Conservation (phyloP, 768 basidiomycete species). For the Hemileccinum rubropunctum region DNA sequence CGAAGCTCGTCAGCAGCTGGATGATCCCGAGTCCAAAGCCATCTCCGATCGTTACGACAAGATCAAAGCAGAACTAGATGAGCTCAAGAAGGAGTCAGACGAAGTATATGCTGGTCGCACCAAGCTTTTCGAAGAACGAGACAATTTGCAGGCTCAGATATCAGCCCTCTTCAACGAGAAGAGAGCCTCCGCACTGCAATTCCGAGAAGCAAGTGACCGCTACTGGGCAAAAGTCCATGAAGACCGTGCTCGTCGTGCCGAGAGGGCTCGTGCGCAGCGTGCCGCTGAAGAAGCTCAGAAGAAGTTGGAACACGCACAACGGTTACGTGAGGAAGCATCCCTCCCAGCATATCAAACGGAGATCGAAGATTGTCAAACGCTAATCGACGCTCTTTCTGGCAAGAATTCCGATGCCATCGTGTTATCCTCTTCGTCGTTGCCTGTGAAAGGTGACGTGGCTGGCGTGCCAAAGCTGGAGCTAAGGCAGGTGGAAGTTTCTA, state of each 20-base stretch:
- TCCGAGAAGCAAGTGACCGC: constrained; percentile 80
- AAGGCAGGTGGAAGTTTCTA: constrained; percentile 72
- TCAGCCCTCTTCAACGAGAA: constrained; percentile 72
- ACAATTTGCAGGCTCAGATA: constrained; percentile 63
- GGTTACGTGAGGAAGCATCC: constrained; percentile 86
- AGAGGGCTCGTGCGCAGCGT: constrained; percentile 70
- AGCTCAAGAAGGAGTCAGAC: constrained; percentile 82
- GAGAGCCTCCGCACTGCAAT: constrained; percentile 66
- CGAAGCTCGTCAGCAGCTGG: constrained; percentile 76
- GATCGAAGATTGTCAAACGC: constrained; percentile 94
- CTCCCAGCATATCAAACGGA: constrained; percentile 87
- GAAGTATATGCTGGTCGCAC: constrained; percentile 76
- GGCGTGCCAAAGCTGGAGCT: constrained; percentile 81
- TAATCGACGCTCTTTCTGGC: constrained; percentile 81
- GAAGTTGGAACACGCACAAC: constrained; percentile 74
- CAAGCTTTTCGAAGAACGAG: constrained; percentile 87
- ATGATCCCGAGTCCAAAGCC: constrained; percentile 88
- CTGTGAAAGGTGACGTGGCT: constrained; percentile 44
- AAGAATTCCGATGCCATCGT: constrained; percentile 49
- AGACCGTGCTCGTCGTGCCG: constrained; percentile 81
- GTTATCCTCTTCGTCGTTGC: constrained; percentile 40
- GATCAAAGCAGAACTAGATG: constrained; percentile 83
- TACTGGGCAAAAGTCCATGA: constrained; percentile 85
- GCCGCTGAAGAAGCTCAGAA: constrained; percentile 76
- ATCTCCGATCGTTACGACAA: constrained; percentile 76